Evolutionary conservation across 2,329 filamentous ascomycete genomes (phyloP).

Genomic region (Knoxdaviesia proteae): DNA sequence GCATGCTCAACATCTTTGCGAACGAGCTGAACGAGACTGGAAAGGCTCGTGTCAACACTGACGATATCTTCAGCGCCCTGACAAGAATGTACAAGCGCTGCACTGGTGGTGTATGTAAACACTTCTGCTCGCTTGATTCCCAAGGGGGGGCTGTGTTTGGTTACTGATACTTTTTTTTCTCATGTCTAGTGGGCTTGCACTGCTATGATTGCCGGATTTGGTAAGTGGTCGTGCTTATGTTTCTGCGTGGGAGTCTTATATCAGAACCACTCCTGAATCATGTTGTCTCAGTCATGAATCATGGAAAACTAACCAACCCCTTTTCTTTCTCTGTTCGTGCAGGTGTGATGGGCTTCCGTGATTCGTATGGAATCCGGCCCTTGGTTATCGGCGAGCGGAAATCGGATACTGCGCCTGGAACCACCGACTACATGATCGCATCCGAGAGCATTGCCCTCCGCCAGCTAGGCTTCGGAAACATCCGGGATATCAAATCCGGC

Average conservation of each 20-base stretch:
- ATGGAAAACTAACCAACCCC: too few relatives aligned
- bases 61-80: constrained; percentile 56
- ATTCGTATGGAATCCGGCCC: constrained; percentile 52
- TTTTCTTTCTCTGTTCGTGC: not conserved
- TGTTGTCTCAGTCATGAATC: too few relatives aligned
- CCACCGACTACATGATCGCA: constrained; percentile 73
- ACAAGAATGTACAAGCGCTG: constrained; percentile 52
- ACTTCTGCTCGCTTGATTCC: too few relatives aligned
- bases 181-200: constrained; percentile 43
- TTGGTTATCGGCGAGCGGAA: constrained; percentile 57
- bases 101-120: constrained; percentile 30
- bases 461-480: constrained; percentile 60
- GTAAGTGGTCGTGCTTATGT: constrained; percentile 13
- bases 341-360: constrained; percentile 4
- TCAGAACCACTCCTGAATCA: not conserved
- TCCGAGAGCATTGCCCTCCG: constrained; percentile 71
- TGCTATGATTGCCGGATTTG: constrained; percentile 65
- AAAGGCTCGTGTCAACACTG: constrained; percentile 59
- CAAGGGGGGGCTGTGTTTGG: too few relatives aligned
- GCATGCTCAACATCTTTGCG: constrained; percentile 62
- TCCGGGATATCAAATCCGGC: constrained; percentile 61
- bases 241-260: constrained; percentile 4
- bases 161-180: too few relatives aligned
- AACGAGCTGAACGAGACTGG: constrained; percentile 61
- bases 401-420: constrained; percentile 37